phyloP scores from a whole-genome alignment of 2,329 filamentous ascomycete species.

The Pyricularia sp. region DNA sequence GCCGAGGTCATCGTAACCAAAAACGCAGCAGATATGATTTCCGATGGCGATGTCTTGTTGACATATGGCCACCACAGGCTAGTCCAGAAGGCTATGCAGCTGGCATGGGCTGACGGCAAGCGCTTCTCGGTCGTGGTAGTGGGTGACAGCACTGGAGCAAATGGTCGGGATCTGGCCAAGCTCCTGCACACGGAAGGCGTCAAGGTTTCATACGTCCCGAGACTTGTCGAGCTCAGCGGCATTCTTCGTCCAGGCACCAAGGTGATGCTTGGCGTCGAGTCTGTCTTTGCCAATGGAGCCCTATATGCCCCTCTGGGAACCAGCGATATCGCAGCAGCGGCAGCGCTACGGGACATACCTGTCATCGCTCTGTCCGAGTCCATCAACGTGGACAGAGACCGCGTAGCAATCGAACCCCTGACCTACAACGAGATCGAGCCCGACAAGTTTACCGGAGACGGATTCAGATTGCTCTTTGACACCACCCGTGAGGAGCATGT shows the following conservation, averaged over 20 bases:
- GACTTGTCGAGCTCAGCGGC: slow-evolving; percentile 64
- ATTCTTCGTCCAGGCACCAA: slow-evolving; percentile 54
- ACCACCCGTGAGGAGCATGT: slow-evolving; percentile 83
- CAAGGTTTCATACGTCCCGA: slow-evolving; percentile 70
- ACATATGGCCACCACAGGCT: slow-evolving; percentile 82
- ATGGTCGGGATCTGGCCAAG: slow-evolving; percentile 54
- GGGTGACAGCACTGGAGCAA: slow-evolving; percentile 53
- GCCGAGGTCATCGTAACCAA: slow-evolving; percentile 79
- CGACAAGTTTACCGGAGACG: slow-evolving; percentile 50
- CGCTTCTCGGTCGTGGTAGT: slow-evolving; percentile 78
- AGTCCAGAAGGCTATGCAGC: slow-evolving; percentile 71
- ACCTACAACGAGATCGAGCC: slow-evolving; percentile 87
- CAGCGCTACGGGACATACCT: slow-evolving; percentile 63
- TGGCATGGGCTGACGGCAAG: slow-evolving; percentile 61
- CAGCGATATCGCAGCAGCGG: slow-evolving; percentile 75
- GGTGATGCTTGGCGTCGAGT: slow-evolving; percentile 79
- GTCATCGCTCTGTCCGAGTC: slow-evolving; percentile 90
- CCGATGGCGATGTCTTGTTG: slow-evolving; percentile 71
- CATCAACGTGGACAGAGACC: slow-evolving; percentile 81
- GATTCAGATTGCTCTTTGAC: slow-evolving; percentile 72
- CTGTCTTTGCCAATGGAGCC: slow-evolving; percentile 90
- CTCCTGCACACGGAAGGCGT: slow-evolving; percentile 58
- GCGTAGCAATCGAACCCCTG: slow-evolving; percentile 83
- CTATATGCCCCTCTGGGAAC: slow-evolving; percentile 85
- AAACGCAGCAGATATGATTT: slow-evolving; percentile 66